These are phyloP conservation scores for Linum trigynum DNA, from an alignment of 345 rosid species.

Conservation along the genomic window DNA sequence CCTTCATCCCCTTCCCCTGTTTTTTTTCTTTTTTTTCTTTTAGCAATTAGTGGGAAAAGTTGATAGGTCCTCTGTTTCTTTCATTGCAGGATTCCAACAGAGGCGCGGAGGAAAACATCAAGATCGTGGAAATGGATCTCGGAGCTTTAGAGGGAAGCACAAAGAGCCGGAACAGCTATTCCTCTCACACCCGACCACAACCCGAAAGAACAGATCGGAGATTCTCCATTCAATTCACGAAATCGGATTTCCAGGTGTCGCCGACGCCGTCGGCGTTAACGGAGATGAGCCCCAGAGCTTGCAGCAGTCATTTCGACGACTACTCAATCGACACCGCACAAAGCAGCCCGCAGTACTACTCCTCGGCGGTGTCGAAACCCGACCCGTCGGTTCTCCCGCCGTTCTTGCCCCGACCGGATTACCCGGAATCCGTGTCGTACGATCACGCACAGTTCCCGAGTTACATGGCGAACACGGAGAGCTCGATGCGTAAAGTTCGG, in stretches of 20 bases:
- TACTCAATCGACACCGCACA: conserved; percentile 46
- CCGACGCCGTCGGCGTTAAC: conserved; percentile 15
- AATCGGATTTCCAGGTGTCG: conserved; percentile 28
- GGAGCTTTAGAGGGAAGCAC: conserved; percentile 30
- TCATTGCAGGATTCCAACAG: conserved; percentile 39
- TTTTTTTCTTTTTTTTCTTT: too few species aligned
- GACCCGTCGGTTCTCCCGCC: conserved; percentile 42
- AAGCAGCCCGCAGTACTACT: conserved; percentile 59
- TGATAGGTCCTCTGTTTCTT: not conserved
- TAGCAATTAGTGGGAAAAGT: not conserved
- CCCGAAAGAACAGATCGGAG: conserved; percentile 25
- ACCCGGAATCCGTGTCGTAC: conserved; percentile 35
- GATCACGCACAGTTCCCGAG: conserved; percentile 44
- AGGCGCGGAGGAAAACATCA: conserved; percentile 58
- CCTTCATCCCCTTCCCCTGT: not conserved
- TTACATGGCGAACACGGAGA: conserved; percentile 83
- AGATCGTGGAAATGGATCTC: conserved; percentile 75
- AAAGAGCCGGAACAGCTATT: conserved; percentile 40
- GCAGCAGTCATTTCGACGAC: conserved; percentile 73
- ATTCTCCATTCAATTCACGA: conserved; percentile 23
- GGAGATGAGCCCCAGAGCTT: conserved; percentile 65
- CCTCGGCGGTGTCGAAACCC: conserved; percentile 42
- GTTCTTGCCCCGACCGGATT: conserved; percentile 28
- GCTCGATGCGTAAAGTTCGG: conserved; percentile 64
- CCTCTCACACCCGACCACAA: conserved; percentile 21